Conservation (phyloP, 495 filamentous ascomycete species). For the Talaromyces ruber region DNA sequence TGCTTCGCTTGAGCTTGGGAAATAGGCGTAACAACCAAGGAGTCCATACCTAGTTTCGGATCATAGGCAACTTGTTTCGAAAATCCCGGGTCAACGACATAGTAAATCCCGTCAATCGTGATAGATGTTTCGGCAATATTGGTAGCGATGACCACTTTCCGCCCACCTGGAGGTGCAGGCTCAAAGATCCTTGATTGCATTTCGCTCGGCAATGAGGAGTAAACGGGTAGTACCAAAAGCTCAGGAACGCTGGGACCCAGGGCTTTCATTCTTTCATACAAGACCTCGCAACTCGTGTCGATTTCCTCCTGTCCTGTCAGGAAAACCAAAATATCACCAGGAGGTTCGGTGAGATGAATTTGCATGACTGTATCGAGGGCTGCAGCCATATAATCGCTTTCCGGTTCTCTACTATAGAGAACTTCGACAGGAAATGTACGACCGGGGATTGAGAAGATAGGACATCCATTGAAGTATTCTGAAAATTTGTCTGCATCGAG, state of each 20-base stretch:
- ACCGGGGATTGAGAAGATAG: constrained; percentile 94
- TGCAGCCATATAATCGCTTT: constrained; percentile 94
- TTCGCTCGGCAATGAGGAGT: constrained; percentile 85
- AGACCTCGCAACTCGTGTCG: constrained; percentile 83
- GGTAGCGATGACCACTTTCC: constrained; percentile 96
- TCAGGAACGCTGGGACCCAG: constrained; percentile 87
- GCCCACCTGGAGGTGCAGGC: constrained; percentile 74
- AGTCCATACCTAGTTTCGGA: constrained; percentile 96
- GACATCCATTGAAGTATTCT: constrained; percentile 86
- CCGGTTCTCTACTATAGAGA: constrained; percentile 88
- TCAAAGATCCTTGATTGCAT: constrained; percentile 95
- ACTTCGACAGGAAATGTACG: constrained; percentile 93
- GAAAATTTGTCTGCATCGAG: constrained; percentile 97
- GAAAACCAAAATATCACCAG: constrained; percentile 91
- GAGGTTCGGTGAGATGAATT: constrained; percentile 86
- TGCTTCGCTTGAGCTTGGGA: constrained; percentile 97
- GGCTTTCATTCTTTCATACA: constrained; percentile 95
- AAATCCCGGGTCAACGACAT: constrained; percentile 94
- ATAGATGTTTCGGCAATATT: constrained; percentile 98
- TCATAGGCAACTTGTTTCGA: constrained; percentile 98
- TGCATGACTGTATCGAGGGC: constrained; percentile 95
- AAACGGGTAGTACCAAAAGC: constrained; percentile 87
- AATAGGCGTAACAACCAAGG: constrained; percentile 87
- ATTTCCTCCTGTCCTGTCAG: constrained; percentile 98
- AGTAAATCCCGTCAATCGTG: constrained; percentile 95